These are phyloP conservation scores for Pseudonitzschia multiseries DNA, from an alignment of 108 stramenopile genomes.

Conservation along the genomic window DNA sequence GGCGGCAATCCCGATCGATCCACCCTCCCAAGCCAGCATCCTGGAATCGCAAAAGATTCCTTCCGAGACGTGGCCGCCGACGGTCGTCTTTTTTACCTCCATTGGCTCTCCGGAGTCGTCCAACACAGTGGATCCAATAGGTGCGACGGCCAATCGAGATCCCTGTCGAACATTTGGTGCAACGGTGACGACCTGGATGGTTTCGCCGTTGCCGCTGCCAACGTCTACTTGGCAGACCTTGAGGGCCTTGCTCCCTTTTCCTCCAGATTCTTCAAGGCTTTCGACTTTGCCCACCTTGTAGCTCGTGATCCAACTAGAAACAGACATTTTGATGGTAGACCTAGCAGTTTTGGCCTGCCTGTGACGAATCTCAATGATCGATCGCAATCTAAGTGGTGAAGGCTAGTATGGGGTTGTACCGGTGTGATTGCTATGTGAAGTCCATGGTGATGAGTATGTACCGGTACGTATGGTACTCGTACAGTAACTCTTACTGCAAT, in stretches of 20 bases:
- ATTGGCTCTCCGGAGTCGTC: slow-evolving; percentile 60
- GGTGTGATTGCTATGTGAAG: no score
- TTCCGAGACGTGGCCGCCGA: slow-evolving; percentile 76
- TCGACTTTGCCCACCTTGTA: slow-evolving; percentile 84
- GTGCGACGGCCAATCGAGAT: slow-evolving; percentile 76
- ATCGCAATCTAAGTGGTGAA: no score
- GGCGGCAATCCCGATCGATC: slow-evolving; percentile 73
- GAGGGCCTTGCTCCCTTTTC: slow-evolving; percentile 43
- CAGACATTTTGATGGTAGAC: not conserved
- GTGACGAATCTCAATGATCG: no score
- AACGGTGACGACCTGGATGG: slow-evolving; percentile 67
- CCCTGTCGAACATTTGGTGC: slow-evolving; percentile 78
- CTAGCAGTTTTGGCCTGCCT: no score
- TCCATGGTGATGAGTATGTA: no score
- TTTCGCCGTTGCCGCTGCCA: slow-evolving; percentile 39
- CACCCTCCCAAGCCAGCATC: slow-evolving; percentile 89
- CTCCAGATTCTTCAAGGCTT: slow-evolving; percentile 42
- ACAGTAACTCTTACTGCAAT: no score
- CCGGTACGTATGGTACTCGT: no score
- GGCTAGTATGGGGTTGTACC: no score
- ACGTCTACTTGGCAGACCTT: slow-evolving; percentile 46
- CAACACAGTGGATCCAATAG: slow-evolving; percentile 57
- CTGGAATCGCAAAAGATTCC: slow-evolving; percentile 91
- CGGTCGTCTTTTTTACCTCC: slow-evolving; percentile 63
- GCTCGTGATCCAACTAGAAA: slow-evolving; percentile 39